Evolutionary conservation across 129 eudicot species (phyloP), one percentile per base, ranked within the genome.

Genomic region (Helianthus tuberosus): DNA sequence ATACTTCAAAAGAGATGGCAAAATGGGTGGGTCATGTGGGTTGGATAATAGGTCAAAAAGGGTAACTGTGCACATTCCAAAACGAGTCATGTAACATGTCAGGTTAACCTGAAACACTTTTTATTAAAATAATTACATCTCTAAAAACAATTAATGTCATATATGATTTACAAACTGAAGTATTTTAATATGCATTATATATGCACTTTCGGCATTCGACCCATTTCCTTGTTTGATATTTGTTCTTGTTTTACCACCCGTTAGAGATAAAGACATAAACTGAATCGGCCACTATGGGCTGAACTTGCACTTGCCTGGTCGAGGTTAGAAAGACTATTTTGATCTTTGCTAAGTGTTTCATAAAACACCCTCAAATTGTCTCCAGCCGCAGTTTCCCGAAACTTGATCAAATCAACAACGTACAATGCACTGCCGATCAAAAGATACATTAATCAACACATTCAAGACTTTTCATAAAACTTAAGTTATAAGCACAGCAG

Each of bases 291-390:
- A 12, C 27, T 48, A 52, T 6, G 9, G 0, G 77, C n/a, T 29
- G 25, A 67, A 43, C 11, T 49, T 65, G 69, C 32, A 84, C 86
- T 77, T 87, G 77, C 98, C 93, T 94, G 98, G 71, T 94, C 98
- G 6, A 94, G 96, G 67, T 94, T 94, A 50, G 98, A 88, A 63
- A 94, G 96, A 85, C 98, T 94, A 44, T 94, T 94, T 51, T 97
- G 98, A 80, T 94, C 98, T 86, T 94, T 94, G 93, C 98, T 94
- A 44, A 94, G 85, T 61, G 96, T 94, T 85, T 94, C 98, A 55
- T 94, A 94, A 55, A 90, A 55, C 73, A 94, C 97, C 64, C 98
- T 86, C 66, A 94, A 78, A 76, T 91, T 89, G 79, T 94, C 98
- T 61, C 98, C 98, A 15, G 98, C 96, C 38, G 98, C 98, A 64